Conservation (phyloP, 2,329 filamentous ascomycete species). For the Cladorrhinum sp. region DNA sequence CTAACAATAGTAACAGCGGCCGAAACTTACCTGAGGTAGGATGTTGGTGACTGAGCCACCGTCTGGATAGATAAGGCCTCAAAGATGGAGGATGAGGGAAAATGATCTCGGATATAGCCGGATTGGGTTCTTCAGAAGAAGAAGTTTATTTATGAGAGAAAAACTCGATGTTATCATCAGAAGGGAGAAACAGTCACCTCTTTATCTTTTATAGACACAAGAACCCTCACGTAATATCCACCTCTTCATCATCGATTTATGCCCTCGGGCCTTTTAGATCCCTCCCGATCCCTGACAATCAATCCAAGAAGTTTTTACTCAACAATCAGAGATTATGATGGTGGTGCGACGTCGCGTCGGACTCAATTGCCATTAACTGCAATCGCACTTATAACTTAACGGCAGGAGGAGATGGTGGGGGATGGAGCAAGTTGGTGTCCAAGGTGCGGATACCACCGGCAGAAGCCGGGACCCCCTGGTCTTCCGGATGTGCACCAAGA, state of each 20-base stretch:
- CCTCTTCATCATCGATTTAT: too few relatives aligned
- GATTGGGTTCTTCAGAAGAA: neutral
- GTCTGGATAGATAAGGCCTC: neutral
- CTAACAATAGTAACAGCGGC: conserved; percentile 1
- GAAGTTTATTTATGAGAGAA: too few relatives aligned
- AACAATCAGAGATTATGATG: neutral
- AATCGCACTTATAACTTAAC: conserved; percentile 20
- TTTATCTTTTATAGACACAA: too few relatives aligned
- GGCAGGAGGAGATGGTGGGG: conserved; percentile 16
- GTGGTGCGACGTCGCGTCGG: conserved; percentile 4
- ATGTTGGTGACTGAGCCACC: conserved; percentile 3
- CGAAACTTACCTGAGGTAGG: conserved; percentile 1
- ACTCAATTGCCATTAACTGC: conserved; percentile 24
- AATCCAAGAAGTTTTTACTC: neutral
- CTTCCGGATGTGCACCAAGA: too few relatives aligned
- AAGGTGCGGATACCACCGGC: conserved; percentile 20
- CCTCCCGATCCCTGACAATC: neutral
- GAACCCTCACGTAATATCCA: too few relatives aligned
- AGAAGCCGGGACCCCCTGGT: conserved; percentile 2
- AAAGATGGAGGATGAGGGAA: neutral
- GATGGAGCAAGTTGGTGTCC: neutral
- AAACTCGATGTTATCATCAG: neutral
- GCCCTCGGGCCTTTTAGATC: neutral
- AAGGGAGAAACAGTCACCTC: too few relatives aligned
- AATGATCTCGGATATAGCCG: neutral